Base-by-base conservation (phyloP, 1,139 yeast genomes). In the Blastobotrys persicus region DNA sequence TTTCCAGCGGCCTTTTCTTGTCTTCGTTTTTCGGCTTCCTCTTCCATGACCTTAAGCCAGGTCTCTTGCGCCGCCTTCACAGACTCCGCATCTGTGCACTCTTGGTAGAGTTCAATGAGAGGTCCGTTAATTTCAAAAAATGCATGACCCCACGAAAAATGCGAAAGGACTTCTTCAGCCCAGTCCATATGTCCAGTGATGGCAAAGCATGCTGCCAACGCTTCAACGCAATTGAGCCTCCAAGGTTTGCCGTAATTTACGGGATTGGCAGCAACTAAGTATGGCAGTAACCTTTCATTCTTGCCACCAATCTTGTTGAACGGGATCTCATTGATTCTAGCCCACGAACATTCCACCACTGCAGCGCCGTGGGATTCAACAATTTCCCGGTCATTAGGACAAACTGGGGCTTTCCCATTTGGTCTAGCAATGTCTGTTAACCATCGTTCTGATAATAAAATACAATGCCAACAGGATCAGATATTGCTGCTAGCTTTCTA, bases 331-430 rank as follows among this genome's bases (percentile, higher is more conserved):
- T 89, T 96, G 18, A 94, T 67, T 54, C 98, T 73, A 0, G 98
- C 98, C 99, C 99, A 92, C 1, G 97, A 89, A 68, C 98, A 92
- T 65, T 92, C 99, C 1, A 92, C 98, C 6, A 92, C 98, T 0
- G 98, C 96, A 11, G 91, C 94, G 31, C 99, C 99, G 47, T 74
- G 68, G 40, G 75, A 74, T 60, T 86, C 96, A 0, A 91, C 95
- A 16, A 88, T 75, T 48, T 80, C 88, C 38, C 70, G 64, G 66
- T 92, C 99, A 57, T 87, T 75, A 0, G 98, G 98, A 66, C 96
- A 88, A 1, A 92, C 97, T 1, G 89, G 94, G 2, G 81, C 78
- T 61, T 83, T 85, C 11, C 98, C 98, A 64, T 88, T 89, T 0
- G 98, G 98, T 12, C 68, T 64, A 31, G n/a, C 7, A 28, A 11